These are phyloP conservation scores for Dothiorella sarmentorum DNA, from an alignment of 2,329 filamentous ascomycete genomes.

Conservation along the genomic window DNA sequence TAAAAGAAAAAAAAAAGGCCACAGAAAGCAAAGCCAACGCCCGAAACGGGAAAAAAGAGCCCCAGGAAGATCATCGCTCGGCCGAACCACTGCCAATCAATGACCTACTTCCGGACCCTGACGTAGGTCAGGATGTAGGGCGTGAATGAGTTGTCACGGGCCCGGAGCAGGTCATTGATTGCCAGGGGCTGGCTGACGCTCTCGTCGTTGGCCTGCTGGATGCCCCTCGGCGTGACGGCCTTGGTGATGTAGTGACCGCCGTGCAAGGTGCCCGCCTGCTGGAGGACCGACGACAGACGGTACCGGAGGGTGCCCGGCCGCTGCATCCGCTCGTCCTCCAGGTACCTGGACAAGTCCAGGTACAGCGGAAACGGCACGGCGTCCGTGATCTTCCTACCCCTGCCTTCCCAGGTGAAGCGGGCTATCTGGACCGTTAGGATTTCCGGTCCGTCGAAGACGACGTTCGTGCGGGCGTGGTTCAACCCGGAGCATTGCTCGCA, in stretches of 20 bases:
- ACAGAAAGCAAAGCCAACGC: neutral
- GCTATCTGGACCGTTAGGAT: constrained; percentile 22
- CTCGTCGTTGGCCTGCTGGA: neutral
- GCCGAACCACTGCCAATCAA: neutral
- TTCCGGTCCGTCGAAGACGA: constrained; percentile 20
- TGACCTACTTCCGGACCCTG: neutral
- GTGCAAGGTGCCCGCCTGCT: neutral
- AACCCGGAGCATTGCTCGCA: constrained; percentile 21
- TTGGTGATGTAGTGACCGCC: constrained; percentile 15
- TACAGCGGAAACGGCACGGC: neutral
- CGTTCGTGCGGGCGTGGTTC: neutral
- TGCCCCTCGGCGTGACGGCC: neutral
- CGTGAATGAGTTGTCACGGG: neutral
- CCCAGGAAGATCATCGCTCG: neutral
- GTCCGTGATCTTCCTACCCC: neutral
- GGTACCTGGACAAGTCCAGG: constrained; percentile 1
- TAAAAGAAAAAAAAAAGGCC: neutral
- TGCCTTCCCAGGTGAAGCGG: constrained; percentile 14
- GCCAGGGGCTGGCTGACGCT: neutral
- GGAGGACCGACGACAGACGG: neutral
- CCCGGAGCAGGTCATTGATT: neutral
- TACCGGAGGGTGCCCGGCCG: neutral
- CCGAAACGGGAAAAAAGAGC: neutral
- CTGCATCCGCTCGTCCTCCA: neutral
- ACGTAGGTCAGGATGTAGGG: constrained; percentile 11